Conservation (phyloP, 129 eudicot species). For the Centaurea solstitialis region DNA sequence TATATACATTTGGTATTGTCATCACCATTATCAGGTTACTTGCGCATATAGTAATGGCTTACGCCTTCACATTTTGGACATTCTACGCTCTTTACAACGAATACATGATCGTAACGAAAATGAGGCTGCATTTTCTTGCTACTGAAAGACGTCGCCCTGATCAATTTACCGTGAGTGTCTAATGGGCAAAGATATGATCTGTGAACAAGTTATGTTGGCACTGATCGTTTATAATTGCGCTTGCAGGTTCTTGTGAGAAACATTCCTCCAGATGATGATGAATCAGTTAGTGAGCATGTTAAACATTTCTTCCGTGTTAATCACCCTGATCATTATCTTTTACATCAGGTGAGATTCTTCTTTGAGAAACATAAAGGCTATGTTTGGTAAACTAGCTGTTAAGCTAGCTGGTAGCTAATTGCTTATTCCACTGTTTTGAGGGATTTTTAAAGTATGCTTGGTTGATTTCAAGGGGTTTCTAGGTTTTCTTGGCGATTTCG, state of each 20-base stretch:
- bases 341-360: constrained; percentile 65
- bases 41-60: constrained; percentile 76
- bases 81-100: constrained; percentile 68
- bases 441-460: too few species aligned
- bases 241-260: constrained; percentile 91
- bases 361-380: neutral
- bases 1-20: constrained; percentile 13
- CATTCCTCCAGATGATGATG: constrained; percentile 92
- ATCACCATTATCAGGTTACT: constrained; percentile 54
- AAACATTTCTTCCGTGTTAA: constrained; percentile 95
- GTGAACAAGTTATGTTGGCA: neutral
- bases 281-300: constrained; percentile 89
- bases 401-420: too few species aligned
- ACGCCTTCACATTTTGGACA: constrained; percentile 80
- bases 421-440: too few species aligned
- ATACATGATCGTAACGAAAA: constrained; percentile 56
- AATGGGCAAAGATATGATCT: constrained; percentile 5
- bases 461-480: too few species aligned
- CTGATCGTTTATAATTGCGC: constrained; percentile 14
- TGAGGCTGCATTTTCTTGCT: constrained; percentile 86
- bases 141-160: constrained; percentile 71
- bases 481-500: too few species aligned
- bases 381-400: too few species aligned
- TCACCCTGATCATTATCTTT: constrained; percentile 87
- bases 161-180: constrained; percentile 81